Conservation (phyloP, 768 basidiomycete species). For the Amanita inopinata region DNA sequence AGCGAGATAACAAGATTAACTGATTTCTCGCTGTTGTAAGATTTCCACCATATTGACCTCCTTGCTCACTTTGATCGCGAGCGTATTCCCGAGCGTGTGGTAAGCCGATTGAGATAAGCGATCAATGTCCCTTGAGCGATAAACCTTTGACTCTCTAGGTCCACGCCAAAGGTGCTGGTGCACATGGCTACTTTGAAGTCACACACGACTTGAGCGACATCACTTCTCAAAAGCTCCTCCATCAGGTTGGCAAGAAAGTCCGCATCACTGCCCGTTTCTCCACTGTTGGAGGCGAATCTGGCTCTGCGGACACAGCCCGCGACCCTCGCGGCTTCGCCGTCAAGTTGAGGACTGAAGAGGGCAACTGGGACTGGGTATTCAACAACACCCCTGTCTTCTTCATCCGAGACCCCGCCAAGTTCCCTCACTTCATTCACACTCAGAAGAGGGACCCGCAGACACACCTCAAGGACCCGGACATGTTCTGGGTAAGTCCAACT, state of each 20-base stretch:
- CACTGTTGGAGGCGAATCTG: slow-evolving; percentile 84
- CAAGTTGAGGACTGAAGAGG: slow-evolving; percentile 84
- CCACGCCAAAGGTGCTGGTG: slow-evolving; percentile 88
- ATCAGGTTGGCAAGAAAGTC: slow-evolving; percentile 55
- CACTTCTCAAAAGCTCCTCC: slow-evolving; percentile 62
- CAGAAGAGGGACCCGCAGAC: slow-evolving; percentile 90
- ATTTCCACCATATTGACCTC: slow-evolving; percentile 84
- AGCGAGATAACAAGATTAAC: slow-evolving; percentile 7
- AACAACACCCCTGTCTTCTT: slow-evolving; percentile 92
- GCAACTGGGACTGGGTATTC: slow-evolving; percentile 89
- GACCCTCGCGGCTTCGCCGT: slow-evolving; percentile 91
- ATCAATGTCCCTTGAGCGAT: slow-evolving; percentile 11
- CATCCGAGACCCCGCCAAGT: slow-evolving; percentile 79
- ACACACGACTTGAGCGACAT: slow-evolving; percentile 81
- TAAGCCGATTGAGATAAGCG: slow-evolving; percentile 30
- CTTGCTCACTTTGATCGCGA: slow-evolving; percentile 92
- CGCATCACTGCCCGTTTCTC: slow-evolving; percentile 82
- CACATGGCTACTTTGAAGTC: slow-evolving; percentile 88
- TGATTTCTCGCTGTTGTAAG: slow-evolving; percentile 24
- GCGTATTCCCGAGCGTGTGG: slow-evolving; percentile 93
- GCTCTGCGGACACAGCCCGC: slow-evolving; percentile 86
- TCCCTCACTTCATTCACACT: slow-evolving; percentile 92
- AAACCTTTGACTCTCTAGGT: slow-evolving; percentile 40
- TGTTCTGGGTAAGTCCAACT: slow-evolving; percentile 57
- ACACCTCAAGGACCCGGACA: slow-evolving; percentile 79